Base-by-base conservation (phyloP, 1,284 basidiomycete species). In the Sporisorium exsertum region DNA sequence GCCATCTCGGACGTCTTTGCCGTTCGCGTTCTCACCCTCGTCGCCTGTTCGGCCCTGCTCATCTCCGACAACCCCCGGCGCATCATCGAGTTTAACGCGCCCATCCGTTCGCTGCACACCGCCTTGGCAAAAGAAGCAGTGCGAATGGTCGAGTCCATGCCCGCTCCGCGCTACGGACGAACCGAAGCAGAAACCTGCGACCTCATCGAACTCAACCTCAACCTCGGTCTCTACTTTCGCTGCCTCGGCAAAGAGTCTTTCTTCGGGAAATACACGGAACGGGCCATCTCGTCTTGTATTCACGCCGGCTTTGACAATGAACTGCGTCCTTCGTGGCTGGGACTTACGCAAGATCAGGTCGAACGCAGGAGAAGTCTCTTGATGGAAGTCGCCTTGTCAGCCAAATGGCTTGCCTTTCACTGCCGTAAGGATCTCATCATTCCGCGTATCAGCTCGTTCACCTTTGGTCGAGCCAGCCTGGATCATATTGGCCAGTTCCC, bases 1-100 rank as follows among this genome's bases (percentile, higher is more conserved):
- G 66, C 71, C 46, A 68, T 68, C 45, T 62, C 65, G 12, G 61
- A 64, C 20, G 45, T 73, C 22, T 64, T 68, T 22, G 65, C 65
- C 2, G 58, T 62, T 3, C 62, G 57, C 16, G 62, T 73, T 2
- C 59, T 68, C 2, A 57, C 37, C 2, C 16, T 73, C 13, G 61
- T 64, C 26, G 65, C 54, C 24, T 42, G 35, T 18, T 60, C 71
- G 5, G 52, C 62, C 0, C 54, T 73, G 1, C 52, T 72, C 9
- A 49, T 72, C 20, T 58, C 65, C 10, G 71, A 73, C 47, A 73
- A 69, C 29, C 61, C 35, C 27, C 33, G 64, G 29, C 64, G 70
- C 9, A 47, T 52, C 7, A 56, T 70, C 6, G 61, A 70, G 1
- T 62, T 57, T 26, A 46, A 55, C 13, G 59, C 65, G 0, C 69